Base-by-base conservation (phyloP, 805 yeast genomes). In the Metschnikowia dekortorum region DNA sequence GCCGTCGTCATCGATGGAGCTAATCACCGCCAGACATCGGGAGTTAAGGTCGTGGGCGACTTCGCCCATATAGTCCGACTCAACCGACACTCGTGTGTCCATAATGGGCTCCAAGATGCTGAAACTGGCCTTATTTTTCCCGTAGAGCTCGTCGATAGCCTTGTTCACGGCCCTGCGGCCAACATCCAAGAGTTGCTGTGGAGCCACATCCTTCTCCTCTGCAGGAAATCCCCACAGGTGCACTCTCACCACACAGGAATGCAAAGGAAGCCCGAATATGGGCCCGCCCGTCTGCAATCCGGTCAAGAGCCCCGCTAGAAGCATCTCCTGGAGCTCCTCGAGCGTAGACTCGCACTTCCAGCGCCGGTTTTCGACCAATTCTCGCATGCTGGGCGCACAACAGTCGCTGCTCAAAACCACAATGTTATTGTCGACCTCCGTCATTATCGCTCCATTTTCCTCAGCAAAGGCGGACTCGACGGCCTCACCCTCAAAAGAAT, bases 1-100 rank as follows among this genome's bases (percentile, higher is more conserved):
- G 1, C 64, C 56, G 39, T 83, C 86, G 48, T 88, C 96, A 34
- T 84, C 89, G 39, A 94, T 81, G 2, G 87, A 80, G 4, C 75
- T 62, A 39, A 94, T 88, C 1, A 71, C 74, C 1, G 96, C 97
- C 41, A 84, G 83, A 53, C 98, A 78, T 11, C 84, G 78, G 31
- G 88, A 82, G 39, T 89, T 83, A 47, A 94, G 69, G 63, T 94
- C 99, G 58, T 89, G 95, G 37, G 89, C 78, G 1, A 94, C 94
- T 34, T 75, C 76, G 18, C 98, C 98, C 56, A 92, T 67, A 51
- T 85, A 87, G 49, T 80, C 85, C 31, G 89, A 85, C 48, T 77
- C 76, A 2, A 84, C 85, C 46, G 75, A 79, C 1, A 94, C 82
- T 7, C 74, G 74, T 4, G 90, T 84, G 34, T 78, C 74, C 97